phyloP scores from a whole-genome alignment of 2,329 filamentous ascomycete genomes.

The Aspergillus aculeatus region DNA sequence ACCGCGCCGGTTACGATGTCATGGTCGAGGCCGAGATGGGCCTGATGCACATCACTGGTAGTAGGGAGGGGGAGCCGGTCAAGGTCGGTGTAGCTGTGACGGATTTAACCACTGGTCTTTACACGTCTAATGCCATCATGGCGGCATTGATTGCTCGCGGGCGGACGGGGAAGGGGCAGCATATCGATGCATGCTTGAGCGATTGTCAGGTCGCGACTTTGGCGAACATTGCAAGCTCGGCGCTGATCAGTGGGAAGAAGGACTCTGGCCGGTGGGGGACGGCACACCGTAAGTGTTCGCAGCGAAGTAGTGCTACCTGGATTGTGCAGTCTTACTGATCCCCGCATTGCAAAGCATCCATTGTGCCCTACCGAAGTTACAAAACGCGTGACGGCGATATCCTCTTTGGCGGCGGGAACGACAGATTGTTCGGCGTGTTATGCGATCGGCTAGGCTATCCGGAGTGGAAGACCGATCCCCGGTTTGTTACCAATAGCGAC shows the following conservation, averaged over 20 bases:
- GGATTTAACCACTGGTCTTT: constrained; percentile 90
- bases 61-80: constrained; percentile 82
- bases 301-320: not conserved
- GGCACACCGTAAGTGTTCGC: constrained; percentile 69
- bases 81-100: constrained; percentile 98
- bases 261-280: constrained; percentile 94
- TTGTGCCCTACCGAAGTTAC: constrained; percentile 91
- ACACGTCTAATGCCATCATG: constrained; percentile 94
- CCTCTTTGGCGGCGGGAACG: constrained; percentile 64
- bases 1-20: constrained; percentile 91
- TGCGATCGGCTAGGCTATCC: constrained; percentile 57
- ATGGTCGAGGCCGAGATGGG: constrained; percentile 99
- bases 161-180: constrained; percentile 77
- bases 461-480: constrained; percentile 58
- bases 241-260: constrained; percentile 79
- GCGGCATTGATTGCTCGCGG: constrained; percentile 78
- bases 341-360: constrained; percentile 65
- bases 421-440: constrained; percentile 60
- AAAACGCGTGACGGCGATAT: constrained; percentile 63
- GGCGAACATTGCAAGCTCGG: constrained; percentile 92
- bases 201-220: constrained; percentile 94
- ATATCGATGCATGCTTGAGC: constrained; percentile 86
- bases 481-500: constrained; percentile 59
- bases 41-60: constrained; percentile 96
- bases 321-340: constrained; percentile 9